Percentiles rank a stretch among this genome's conserved stretches.
Evolutionary conservation across 2,329 filamentous ascomycete genomes (phyloP).

Genomic region (Torrubiellomyces zombiae): DNA sequence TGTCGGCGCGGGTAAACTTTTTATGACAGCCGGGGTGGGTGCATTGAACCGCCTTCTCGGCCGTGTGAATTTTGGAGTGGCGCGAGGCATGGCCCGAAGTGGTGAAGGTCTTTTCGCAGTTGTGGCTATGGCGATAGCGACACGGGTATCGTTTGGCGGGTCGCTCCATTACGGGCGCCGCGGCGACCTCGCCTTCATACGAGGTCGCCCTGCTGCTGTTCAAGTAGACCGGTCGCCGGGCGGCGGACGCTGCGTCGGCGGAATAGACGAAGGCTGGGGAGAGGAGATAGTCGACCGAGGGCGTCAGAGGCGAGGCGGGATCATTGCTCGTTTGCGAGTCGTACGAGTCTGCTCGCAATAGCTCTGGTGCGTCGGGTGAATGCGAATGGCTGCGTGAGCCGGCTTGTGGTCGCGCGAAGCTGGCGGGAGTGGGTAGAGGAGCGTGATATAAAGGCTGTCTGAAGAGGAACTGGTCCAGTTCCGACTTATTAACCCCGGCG

Average conservation of each 20-base stretch:
- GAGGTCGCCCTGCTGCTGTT: slow-evolving; percentile 29
- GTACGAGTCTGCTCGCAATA: slow-evolving; percentile 44
- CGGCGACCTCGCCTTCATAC: slow-evolving; percentile 32
- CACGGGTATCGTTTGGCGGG: slow-evolving; percentile 56
- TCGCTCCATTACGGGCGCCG: slow-evolving; percentile 26
- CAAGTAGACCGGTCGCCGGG: slow-evolving; percentile 26
- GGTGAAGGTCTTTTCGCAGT: slow-evolving; percentile 66
- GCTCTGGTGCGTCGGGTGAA: slow-evolving; percentile 35
- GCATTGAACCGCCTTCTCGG: slow-evolving; percentile 59
- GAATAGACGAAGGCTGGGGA: slow-evolving; percentile 22
- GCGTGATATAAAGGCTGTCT: no score
- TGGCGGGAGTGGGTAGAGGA: no score
- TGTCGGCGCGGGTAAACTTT: slow-evolving; percentile 68
- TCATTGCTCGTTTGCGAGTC: slow-evolving; percentile 42
- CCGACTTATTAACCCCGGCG: no score
- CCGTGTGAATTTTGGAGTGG: slow-evolving; percentile 71
- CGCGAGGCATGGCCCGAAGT: slow-evolving; percentile 75
- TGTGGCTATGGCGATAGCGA: slow-evolving; percentile 52
- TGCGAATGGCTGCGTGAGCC: slow-evolving; percentile 24
- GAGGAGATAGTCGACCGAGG: slow-evolving; percentile 27
- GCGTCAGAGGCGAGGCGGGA: slow-evolving; percentile 38
- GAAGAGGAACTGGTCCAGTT: no score
- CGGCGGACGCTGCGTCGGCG: slow-evolving; percentile 13
- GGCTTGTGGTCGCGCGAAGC: slow-evolving; percentile 16
- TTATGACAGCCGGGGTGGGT: slow-evolving; percentile 56